Percentiles rank a stretch among this genome's conserved stretches.
These are phyloP conservation scores for Wickerhamiella allomyrinae DNA, from an alignment of 805 yeast genomes.

Conservation along the genomic window DNA sequence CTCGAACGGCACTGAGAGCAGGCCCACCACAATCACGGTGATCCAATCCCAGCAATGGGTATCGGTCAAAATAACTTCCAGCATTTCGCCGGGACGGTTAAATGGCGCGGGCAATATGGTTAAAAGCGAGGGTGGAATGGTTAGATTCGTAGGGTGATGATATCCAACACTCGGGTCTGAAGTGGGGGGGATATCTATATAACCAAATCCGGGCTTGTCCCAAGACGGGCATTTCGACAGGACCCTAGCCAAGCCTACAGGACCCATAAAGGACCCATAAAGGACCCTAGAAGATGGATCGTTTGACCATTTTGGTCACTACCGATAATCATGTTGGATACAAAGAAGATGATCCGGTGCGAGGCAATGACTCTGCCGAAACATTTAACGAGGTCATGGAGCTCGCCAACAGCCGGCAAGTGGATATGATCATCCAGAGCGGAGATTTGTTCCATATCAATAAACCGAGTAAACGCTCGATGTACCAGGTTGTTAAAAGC, in stretches of 20 bases:
- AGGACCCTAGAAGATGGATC: background rate
- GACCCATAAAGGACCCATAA: no score
- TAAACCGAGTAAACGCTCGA: constrained; percentile 74
- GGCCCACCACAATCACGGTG: constrained; percentile 4
- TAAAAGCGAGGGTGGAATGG: no score
- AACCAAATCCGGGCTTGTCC: no score
- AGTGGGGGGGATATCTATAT: no score
- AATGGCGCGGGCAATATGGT: background rate
- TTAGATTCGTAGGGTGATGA: no score
- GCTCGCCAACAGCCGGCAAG: constrained; percentile 50
- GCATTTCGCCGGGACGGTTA: background rate
- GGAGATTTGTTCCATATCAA: constrained; percentile 90
- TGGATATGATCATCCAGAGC: constrained; percentile 79
- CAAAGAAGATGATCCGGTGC: constrained; percentile 73
- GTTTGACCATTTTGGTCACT: constrained; percentile 45
- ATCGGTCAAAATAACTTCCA: background rate
- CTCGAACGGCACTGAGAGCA: constrained; percentile 15
- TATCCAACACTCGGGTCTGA: no score
- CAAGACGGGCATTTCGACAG: no score
- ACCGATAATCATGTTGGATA: constrained; percentile 97
- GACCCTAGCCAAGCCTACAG: no score
- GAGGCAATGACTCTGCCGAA: constrained; percentile 80
- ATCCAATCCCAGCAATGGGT: background rate
- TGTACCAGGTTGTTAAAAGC: constrained; percentile 67
- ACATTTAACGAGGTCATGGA: constrained; percentile 74